phyloP scores from a whole-genome alignment of 495 filamentous ascomycete genomes.

The Daldinia decipiens region DNA sequence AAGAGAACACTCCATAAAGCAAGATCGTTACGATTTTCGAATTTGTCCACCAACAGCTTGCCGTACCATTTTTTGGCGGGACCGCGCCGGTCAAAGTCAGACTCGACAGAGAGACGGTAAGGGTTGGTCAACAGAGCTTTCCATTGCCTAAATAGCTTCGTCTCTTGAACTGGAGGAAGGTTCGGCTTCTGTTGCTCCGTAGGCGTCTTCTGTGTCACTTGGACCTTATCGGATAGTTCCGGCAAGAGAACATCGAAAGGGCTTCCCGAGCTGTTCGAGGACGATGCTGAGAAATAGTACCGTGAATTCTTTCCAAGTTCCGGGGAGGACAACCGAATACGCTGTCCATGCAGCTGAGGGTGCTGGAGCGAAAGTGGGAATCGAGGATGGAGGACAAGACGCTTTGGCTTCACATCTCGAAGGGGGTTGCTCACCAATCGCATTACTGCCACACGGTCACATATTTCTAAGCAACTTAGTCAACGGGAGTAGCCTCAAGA shows the following conservation, averaged over 20 bases:
- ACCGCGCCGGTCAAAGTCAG: conserved; percentile 56
- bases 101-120: conserved; percentile 56
- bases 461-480: conserved; percentile 31
- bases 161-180: conserved; percentile 32
- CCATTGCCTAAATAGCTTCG: conserved; percentile 40
- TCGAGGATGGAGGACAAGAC: conserved; percentile 32
- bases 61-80: conserved; percentile 46
- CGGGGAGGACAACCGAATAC: neutral
- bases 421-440: conserved; percentile 42
- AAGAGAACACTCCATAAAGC: conserved; percentile 73
- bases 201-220: neutral
- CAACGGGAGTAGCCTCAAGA: neutral
- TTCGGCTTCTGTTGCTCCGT: conserved; percentile 14
- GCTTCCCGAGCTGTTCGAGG: conserved; percentile 3
- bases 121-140: conserved; percentile 39
- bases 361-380: conserved; percentile 3
- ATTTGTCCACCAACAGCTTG: conserved; percentile 64
- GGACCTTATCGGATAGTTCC: conserved; percentile 2
- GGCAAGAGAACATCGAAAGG: conserved; percentile 15
- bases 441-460: conserved; percentile 45
- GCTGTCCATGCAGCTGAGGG: conserved; percentile 9
- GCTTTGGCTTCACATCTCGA: conserved; percentile 47
- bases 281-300: conserved; percentile 19
- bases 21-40: conserved; percentile 61
- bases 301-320: conserved; percentile 6